These are phyloP conservation scores for Pythium volutum DNA, from an alignment of 352 stramenopile species.

Conservation along the genomic window DNA sequence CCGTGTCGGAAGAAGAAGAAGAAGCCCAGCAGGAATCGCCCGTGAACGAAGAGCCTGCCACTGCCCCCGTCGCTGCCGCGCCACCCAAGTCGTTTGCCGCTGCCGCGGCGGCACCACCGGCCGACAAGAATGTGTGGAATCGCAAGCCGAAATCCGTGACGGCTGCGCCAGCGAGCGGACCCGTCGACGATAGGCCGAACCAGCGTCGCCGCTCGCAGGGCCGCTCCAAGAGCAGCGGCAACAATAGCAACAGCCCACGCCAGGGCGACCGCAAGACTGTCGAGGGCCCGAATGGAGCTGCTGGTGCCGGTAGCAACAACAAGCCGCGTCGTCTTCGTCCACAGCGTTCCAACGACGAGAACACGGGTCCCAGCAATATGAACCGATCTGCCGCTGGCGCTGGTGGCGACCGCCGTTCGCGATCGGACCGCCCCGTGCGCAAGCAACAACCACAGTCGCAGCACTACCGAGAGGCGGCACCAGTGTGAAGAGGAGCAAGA, in stretches of 20 bases:
- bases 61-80: conserved; percentile 25
- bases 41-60: conserved; percentile 6
- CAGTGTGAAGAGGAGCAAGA: background rate
- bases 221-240: conserved; percentile 15
- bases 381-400: background rate
- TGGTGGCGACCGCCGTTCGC: conserved; percentile 11
- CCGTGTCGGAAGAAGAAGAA: conserved; percentile 13
- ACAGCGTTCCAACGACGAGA: conserved; percentile 23
- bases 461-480: background rate
- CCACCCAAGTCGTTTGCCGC: conserved; percentile 55
- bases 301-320: background rate
- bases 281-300: conserved; percentile 4
- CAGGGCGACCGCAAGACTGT: background rate
- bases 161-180: background rate
- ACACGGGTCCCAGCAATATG: background rate
- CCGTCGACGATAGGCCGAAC: conserved; percentile 13
- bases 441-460: conserved; percentile 14
- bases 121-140: conserved; percentile 14
- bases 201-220: conserved; percentile 21
- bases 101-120: conserved; percentile 10
- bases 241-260: conserved; percentile 19
- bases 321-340: conserved; percentile 20
- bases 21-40: conserved; percentile 15
- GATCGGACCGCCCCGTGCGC: conserved; percentile 14
- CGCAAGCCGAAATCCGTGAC: conserved; percentile 7